Conservation (phyloP, 2,329 filamentous ascomycete species). For the Pestalotiopsis sp. region DNA sequence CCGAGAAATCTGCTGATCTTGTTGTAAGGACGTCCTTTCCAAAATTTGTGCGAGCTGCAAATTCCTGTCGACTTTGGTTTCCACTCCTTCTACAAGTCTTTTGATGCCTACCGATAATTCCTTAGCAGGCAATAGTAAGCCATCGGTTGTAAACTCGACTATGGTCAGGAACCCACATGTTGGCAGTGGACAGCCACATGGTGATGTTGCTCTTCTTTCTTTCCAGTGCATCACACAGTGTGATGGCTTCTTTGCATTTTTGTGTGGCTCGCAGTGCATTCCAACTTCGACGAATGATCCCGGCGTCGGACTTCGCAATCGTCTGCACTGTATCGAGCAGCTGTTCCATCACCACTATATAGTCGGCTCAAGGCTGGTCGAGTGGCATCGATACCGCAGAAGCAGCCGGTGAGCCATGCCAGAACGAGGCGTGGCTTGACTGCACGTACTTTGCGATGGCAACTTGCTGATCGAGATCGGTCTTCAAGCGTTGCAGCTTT, state of each 20-base stretch:
- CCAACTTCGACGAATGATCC: background rate
- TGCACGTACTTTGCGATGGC: background rate
- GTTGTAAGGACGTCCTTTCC: too few relatives aligned
- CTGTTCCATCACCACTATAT: background rate
- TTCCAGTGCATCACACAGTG: background rate
- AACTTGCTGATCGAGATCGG: background rate
- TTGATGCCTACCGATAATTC: too few relatives aligned
- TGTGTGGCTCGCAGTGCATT: background rate
- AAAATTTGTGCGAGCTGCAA: too few relatives aligned
- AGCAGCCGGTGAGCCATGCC: accelerated
- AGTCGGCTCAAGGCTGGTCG: background rate
- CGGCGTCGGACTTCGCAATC: too few relatives aligned
- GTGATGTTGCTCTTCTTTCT: background rate
- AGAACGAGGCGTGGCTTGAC: background rate
- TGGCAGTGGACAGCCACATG: background rate
- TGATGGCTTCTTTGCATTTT: background rate
- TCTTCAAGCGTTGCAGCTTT: background rate
- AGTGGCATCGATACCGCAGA: background rate
- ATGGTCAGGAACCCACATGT: background rate
- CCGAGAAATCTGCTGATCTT: too few relatives aligned
- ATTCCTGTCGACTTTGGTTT: too few relatives aligned
- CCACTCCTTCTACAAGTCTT: too few relatives aligned
- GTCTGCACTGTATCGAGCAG: too few relatives aligned
- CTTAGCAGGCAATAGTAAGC: too few relatives aligned
- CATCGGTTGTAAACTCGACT: too few relatives aligned